Base-by-base conservation (phyloP, 192 early-diverging fungal genomes). In the Entrophospora sp. region DNA sequence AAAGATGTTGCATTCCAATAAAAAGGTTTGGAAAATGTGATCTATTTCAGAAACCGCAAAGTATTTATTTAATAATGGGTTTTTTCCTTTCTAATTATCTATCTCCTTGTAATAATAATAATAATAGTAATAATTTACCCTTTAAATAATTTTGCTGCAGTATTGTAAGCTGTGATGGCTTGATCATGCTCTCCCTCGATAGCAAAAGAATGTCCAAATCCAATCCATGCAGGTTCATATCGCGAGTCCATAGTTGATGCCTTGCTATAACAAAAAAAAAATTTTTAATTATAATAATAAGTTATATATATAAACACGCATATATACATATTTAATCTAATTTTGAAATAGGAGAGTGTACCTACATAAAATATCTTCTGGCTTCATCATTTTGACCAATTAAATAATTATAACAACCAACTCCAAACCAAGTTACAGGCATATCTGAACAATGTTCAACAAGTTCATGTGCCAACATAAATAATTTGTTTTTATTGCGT, bases 181-280 rank as follows among this genome's bases (percentile, higher is more conserved):
- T 81, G 78, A 64, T 94, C 91, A 55, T 85, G 79, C 12, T 90
- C 87, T 0, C 81, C 81, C 64, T 91, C 90, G 9, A 75, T 67
- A 7, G 87, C 79, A 70, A 90, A 89, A n/a, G 88, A 76, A 70
- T 93, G 90, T 5, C 81, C 92, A 65, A 85, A 86, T 12, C 85
- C 90, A 20, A 94, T 69, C 92, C 92, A 94, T 20, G 83, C 89
- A 6, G 81, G 76, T 0, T 78, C 85, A 77, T 79, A 89, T 37
- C 72, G 69, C 10, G 72, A 64, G 68, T 93, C 84, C 34, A 90
- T 79, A 1, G 66, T 68, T 5, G 82, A 74, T 1, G 86, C 72
- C 69, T 89, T 85, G 56, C 75, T 79, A 70, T 49, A 69, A 38
- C 28, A 36, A 45, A 10, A n/a, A n/a, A n/a, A n/a, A n/a, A n/a